Evolutionary conservation across 495 filamentous ascomycete genomes (phyloP), one percentile per base, ranked within the genome.

Genomic region (Parathielavia appendiculata): DNA sequence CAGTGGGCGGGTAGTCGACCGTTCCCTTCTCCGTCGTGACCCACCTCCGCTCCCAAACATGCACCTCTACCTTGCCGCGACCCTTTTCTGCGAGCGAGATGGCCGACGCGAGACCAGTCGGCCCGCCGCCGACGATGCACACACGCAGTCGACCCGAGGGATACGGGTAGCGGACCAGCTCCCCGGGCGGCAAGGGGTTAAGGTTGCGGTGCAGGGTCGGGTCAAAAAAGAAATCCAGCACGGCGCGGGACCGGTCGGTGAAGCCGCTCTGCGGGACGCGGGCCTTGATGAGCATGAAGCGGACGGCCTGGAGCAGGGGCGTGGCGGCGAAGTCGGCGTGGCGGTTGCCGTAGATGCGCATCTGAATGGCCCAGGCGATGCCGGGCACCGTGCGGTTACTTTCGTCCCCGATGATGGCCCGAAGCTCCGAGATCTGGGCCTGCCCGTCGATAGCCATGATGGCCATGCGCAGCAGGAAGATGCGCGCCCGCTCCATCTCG

Each of bases 211-310:
- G 64, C 19, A 73, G 41, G 10, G 69, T 66, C 41, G 71, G 71
- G 49, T 73, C 71, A 53, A 73, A 73, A 57, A 72, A 73, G 58
- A 73, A 73, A 58, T 73, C 71, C 11, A 72, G 50, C 7, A 71
- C 63, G 30, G 59, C 35, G 12, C 63, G 57, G 36, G 63, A 61
- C 26, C 63, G 62, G 6, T 70, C 56, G 5, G 61, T 56, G 41
- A 63, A 54, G 10, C 62, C 62, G 38, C 46, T 51, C 23, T 66
- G 63, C 40, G 68, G 62, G 4, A 71, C 57, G 12, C 59, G 56
- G 16, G 63, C 62, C 59, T 71, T 72, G 66, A 73, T 63, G 9
- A 72, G 63, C 48, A 73, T 61, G 51, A 71, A 73, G 50, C 71
- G 69, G 40, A 71, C 63, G 22, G 68, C 64, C 58, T 73, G 71